phyloP scores from a whole-genome alignment of 306 rosid genomes.

The Boehmeria nivea region DNA sequence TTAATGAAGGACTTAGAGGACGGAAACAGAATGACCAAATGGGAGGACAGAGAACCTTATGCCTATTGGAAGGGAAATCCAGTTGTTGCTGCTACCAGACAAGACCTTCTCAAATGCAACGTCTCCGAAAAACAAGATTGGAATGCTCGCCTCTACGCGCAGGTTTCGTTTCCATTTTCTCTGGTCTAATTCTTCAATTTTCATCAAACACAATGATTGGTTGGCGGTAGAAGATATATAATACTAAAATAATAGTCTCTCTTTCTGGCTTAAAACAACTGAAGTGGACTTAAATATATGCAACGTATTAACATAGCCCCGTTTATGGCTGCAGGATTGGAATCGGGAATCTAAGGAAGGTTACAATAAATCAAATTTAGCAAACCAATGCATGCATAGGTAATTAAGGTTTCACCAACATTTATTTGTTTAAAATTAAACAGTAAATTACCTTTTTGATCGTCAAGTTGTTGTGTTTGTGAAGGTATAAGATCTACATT shows the following conservation, averaged over 20 bases:
- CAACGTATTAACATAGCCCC: too few relatives aligned
- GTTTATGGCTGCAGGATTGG: slow-evolving; percentile 62
- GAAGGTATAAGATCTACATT: slow-evolving; percentile 80
- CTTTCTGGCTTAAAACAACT: too few relatives aligned
- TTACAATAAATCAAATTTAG: slow-evolving; percentile 70
- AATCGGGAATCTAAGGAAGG: slow-evolving; percentile 52
- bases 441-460: too few relatives aligned
- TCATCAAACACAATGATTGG: too few relatives aligned
- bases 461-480: slow-evolving; percentile 1
- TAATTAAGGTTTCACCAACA: slow-evolving; percentile 18
- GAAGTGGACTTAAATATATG: too few relatives aligned
- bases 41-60: slow-evolving; percentile 68
- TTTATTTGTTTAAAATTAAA: not conserved
- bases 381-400: slow-evolving; percentile 77
- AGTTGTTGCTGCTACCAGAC: slow-evolving; percentile 57
- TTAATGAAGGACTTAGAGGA: slow-evolving; percentile 60
- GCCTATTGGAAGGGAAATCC: slow-evolving; percentile 98
- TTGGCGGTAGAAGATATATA: too few relatives aligned
- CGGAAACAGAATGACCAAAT: slow-evolving; percentile 54
- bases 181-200: not conserved
- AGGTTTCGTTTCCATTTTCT: slow-evolving; percentile 42
- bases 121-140: slow-evolving; percentile 67
- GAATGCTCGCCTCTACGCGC: slow-evolving; percentile 78
- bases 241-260: too few relatives aligned
- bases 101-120: slow-evolving; percentile 79